A percentile compares a stretch with the other conserved stretches of the same genome.
phyloP scores from a whole-genome alignment of 2,329 filamentous ascomycete species.

The Exophiala oligosperma region DNA sequence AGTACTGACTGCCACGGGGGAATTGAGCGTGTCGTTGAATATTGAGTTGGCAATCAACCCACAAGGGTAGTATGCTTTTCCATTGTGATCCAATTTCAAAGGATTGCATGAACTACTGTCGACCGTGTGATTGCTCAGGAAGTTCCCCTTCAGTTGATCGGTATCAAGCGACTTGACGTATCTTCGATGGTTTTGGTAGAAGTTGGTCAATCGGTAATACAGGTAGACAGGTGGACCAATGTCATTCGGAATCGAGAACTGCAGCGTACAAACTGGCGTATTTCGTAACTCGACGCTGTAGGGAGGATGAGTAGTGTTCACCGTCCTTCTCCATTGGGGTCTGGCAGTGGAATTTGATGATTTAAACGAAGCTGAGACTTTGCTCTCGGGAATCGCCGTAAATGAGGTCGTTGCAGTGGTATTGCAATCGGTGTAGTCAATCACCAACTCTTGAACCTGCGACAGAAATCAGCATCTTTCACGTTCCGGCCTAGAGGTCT shows the following conservation, averaged over 20 bases:
- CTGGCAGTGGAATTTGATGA: conserved; percentile 43
- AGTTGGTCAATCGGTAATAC: conserved; percentile 95
- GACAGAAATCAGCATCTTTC: conserved; percentile 1
- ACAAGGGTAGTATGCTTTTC: conserved; percentile 85
- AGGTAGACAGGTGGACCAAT: conserved; percentile 82
- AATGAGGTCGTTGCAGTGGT: conserved; percentile 53
- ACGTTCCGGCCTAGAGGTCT: neutral
- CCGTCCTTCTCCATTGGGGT: conserved; percentile 34
- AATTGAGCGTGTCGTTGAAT: conserved; percentile 88
- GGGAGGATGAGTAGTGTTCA: conserved; percentile 27
- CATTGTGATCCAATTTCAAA: conserved; percentile 54
- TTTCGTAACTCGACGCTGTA: conserved; percentile 30
- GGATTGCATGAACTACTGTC: conserved; percentile 72
- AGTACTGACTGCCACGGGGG: conserved; percentile 62
- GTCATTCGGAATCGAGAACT: conserved; percentile 76
- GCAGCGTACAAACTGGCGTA: conserved; percentile 65
- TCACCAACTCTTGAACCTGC: conserved; percentile 83
- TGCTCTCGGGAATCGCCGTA: conserved; percentile 54
- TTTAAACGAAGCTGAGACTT: conserved; percentile 72
- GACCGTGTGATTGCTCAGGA: conserved; percentile 62
- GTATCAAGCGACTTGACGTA: conserved; percentile 89
- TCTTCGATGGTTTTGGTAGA: conserved; percentile 97
- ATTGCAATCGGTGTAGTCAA: conserved; percentile 85
- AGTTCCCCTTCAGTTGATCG: conserved; percentile 76
- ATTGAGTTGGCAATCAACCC: conserved; percentile 94